These are phyloP conservation scores for Didymella keratinophila DNA, from an alignment of 2,329 filamentous ascomycete genomes.

Conservation along the genomic window DNA sequence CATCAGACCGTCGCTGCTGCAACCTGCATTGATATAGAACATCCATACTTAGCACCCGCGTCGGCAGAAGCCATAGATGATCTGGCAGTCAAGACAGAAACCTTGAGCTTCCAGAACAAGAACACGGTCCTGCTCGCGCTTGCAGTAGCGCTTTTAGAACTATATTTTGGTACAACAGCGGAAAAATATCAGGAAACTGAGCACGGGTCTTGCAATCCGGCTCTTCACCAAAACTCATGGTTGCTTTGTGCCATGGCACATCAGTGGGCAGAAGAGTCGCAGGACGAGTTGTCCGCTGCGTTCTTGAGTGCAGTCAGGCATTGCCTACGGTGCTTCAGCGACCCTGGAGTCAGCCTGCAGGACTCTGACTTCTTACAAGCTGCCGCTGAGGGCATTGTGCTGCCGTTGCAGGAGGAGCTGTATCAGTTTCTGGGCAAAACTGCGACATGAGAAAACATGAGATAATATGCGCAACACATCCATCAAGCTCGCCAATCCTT, in stretches of 20 bases:
- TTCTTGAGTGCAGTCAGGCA: conserved; percentile 46
- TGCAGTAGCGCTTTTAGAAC: conserved; percentile 46
- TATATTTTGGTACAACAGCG: conserved; percentile 48
- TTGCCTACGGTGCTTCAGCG: conserved; percentile 46
- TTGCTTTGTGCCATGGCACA: conserved; percentile 44
- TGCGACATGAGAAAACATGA: conserved; percentile 29
- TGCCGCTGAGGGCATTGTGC: conserved; percentile 48
- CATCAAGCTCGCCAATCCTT: not conserved
- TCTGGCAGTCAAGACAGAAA: conserved; percentile 2
- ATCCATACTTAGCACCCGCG: conserved; percentile 42
- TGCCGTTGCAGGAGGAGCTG: conserved; percentile 49
- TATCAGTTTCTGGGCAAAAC: conserved; percentile 47
- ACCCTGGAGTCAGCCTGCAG: conserved; percentile 45
- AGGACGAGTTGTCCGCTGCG: conserved; percentile 48
- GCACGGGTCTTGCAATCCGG: conserved; percentile 21
- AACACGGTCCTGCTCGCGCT: conserved; percentile 47
- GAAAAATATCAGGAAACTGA: conserved; percentile 41
- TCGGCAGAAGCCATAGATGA: not conserved
- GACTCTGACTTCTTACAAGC: conserved; percentile 48
- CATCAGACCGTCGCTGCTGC: conserved; percentile 30
- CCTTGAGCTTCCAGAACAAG: conserved; percentile 41
- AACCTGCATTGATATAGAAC: conserved; percentile 40
- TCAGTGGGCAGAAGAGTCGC: conserved; percentile 45
- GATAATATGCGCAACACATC: not conserved
- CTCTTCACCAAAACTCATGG: conserved; percentile 38